phyloP scores from a whole-genome alignment of 1,139 yeast species.

The Protomyces gravidus region DNA sequence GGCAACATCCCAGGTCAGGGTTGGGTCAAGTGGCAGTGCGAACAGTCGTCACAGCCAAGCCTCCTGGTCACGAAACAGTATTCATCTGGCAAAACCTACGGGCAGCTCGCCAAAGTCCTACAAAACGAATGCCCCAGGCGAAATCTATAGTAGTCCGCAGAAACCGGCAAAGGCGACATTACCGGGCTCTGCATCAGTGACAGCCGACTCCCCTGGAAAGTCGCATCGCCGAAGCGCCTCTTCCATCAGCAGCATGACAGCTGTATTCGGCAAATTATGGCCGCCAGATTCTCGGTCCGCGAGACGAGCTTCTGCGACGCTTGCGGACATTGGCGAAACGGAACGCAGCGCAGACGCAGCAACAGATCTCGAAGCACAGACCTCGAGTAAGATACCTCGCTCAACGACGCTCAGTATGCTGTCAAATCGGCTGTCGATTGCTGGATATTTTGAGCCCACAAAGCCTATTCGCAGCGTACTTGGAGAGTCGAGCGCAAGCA shows the following conservation, averaged over 20 bases:
- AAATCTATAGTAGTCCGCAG: conserved; percentile 1
- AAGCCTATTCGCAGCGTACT: background rate
- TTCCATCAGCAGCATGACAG: background rate
- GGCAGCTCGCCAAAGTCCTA: conserved; percentile 18
- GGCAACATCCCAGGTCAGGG: background rate
- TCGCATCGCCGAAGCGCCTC: background rate
- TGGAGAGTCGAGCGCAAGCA: background rate
- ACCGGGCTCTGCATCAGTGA: background rate
- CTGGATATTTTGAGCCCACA: background rate
- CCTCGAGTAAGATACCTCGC: background rate
- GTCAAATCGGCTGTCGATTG: background rate
- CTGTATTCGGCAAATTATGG: background rate
- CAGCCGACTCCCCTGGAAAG: background rate
- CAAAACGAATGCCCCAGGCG: conserved; percentile 17
- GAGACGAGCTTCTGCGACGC: background rate
- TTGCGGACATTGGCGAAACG: background rate
- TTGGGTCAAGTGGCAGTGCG: background rate
- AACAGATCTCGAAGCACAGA: background rate
- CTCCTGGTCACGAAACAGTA: conserved; percentile 2
- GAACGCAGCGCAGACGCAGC: background rate
- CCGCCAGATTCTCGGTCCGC: background rate
- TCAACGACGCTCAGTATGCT: background rate
- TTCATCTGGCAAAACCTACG: conserved; percentile 4
- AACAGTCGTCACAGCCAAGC: background rate
- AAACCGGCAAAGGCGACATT: background rate